Evolutionary conservation across 163 green algal species (phyloP), one percentile per base, ranked within the genome.

Genomic region (Chlorella variabilis): DNA sequence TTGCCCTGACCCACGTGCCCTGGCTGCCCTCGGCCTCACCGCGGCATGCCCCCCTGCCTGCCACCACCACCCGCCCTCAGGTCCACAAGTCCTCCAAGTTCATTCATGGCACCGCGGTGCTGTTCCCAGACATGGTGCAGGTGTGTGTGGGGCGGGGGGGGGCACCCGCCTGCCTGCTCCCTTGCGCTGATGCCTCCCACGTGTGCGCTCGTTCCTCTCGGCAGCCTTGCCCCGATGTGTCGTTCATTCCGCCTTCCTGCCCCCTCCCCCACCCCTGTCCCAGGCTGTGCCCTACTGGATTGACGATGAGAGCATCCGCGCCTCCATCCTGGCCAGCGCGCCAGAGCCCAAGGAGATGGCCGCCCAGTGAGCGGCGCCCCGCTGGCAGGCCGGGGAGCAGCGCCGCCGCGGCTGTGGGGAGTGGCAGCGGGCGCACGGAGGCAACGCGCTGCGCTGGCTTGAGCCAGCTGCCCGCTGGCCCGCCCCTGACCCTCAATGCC

Each of bases 281-380:
- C 91, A 96, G 78, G 90, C 92, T 21, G 94, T 98, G 63, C 95
- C 95, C 18, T 98, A 98, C 89, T 98, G 95, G 95, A 91, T 98
- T 36, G 95, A 98, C 86, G 96, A 98, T 73, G 91, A 97, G 88
- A 94, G 83, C n/a, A 86, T 98, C 63, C 86, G 94, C 13, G 71
- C 91, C 20, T 93, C 84, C 76, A 97, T 98, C 86, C 81, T 97
- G n/a, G 85, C 90, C 18, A 94, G 86, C 0, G 94, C 94, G 13
- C 33, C 56, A 2, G 73, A 76, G 61, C 51, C 83, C 31, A 73
- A 49, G 2, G 42, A 63, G 70, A 69, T 87, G 0, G 61, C 73
- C 0, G 34, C 83, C 29, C 76, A 81, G 68, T 85, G 74, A 78
- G 73, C 38, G 23, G 18, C 1, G 36, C 23, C 18, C 54, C 23